Conservation (phyloP, 768 basidiomycete species). For the Lyophyllum shimeji region DNA sequence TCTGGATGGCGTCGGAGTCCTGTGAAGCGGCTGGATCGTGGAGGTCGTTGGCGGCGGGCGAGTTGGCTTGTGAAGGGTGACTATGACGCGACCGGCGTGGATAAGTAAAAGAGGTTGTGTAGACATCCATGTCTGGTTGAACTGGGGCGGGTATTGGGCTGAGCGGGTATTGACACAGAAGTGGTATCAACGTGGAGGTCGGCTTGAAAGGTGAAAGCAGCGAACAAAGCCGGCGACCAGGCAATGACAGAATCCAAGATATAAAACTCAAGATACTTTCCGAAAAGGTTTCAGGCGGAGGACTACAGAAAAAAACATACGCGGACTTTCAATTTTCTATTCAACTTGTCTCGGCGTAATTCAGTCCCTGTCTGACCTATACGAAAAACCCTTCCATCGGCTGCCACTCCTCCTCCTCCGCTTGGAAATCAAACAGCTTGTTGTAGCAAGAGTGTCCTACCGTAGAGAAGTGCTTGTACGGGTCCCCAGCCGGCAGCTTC, state of each 20-base stretch:
- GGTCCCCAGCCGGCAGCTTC: conserved; percentile 45
- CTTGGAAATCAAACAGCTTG: conserved; percentile 61
- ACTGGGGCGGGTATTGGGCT: conserved; percentile 39
- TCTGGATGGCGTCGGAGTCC: conserved; percentile 74
- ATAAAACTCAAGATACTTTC: conserved; percentile 22
- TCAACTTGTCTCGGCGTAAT: conserved; percentile 1
- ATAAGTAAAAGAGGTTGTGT: conserved; percentile 92
- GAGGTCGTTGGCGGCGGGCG: conserved; percentile 35
- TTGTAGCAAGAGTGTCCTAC: conserved; percentile 54
- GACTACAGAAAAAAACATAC: conserved; percentile 31
- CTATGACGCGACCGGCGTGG: conserved; percentile 77
- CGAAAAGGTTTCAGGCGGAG: conserved; percentile 29
- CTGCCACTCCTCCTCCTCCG: conserved; percentile 23
- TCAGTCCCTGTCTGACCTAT: not conserved
- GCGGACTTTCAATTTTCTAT: conserved; percentile 38
- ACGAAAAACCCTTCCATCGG: too few species aligned
- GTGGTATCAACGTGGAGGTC: conserved; percentile 48
- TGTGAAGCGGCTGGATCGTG: conserved; percentile 38
- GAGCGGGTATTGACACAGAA: conserved; percentile 54
- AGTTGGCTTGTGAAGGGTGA: conserved; percentile 62
- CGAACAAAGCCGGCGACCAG: conserved; percentile 27
- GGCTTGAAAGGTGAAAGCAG: conserved; percentile 28
- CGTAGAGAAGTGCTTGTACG: conserved; percentile 70
- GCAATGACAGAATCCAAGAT: conserved; percentile 23
- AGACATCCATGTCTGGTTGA: conserved; percentile 76